Percentiles rank a stretch among this genome's conserved stretches.
Conservation (phyloP, 2,329 filamentous ascomycete species). For the Pseudocercospora ulei region DNA sequence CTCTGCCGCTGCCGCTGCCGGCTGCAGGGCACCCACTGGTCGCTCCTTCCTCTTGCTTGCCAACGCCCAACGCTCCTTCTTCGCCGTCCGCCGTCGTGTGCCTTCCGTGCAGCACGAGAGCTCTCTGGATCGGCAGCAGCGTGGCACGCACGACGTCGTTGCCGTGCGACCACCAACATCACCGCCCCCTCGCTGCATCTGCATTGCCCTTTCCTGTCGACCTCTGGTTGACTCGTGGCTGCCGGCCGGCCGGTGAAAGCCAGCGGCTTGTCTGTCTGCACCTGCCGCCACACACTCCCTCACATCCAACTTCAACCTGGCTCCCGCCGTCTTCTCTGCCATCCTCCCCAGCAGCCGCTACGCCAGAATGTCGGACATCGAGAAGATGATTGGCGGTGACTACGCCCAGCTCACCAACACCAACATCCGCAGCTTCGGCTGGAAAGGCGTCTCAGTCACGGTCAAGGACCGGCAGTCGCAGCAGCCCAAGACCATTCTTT, state of each 20-base stretch:
- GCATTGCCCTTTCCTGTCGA: neutral
- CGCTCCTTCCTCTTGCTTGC: slow-evolving; percentile 3
- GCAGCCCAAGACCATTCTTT: slow-evolving; percentile 53
- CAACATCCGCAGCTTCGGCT: slow-evolving; percentile 55
- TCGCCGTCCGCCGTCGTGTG: neutral
- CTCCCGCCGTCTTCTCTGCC: slow-evolving; percentile 20
- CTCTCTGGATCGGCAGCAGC: neutral
- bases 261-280: neutral
- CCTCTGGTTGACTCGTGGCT: slow-evolving; percentile 1
- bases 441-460: slow-evolving; percentile 57
- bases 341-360: slow-evolving; percentile 31
- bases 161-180: neutral
- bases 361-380: slow-evolving; percentile 39
- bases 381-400: slow-evolving; percentile 39
- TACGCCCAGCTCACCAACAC: slow-evolving; percentile 53
- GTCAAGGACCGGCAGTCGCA: slow-evolving; percentile 63
- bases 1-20: neutral
- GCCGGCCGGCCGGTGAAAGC: neutral
- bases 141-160: slow-evolving; percentile 5
- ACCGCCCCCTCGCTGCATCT: neutral
- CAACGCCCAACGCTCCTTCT: too few species aligned
- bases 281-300: slow-evolving; percentile 5
- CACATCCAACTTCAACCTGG: slow-evolving; percentile 22
- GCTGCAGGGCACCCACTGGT: neutral
- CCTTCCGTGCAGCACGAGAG: neutral